Evolutionary conservation across 495 filamentous ascomycete genomes (phyloP), one percentile per base, ranked within the genome.

Genomic region (Tuber umbilicatum): DNA sequence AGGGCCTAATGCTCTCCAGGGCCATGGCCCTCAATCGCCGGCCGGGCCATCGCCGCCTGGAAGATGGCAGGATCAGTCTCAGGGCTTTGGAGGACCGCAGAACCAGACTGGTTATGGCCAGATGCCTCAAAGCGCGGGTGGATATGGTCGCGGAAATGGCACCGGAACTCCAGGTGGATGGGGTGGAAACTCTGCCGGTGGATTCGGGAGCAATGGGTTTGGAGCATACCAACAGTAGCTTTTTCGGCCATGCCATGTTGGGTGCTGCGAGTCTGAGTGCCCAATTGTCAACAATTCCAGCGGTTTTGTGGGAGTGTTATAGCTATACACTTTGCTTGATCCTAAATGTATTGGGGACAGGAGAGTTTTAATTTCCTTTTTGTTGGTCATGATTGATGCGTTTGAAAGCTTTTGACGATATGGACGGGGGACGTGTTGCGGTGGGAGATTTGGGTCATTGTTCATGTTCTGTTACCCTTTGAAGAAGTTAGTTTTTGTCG

Each of bases 91-190:
- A 70, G 87, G 89, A 81, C 86, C 86, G 69, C 86, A 85, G 70
- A 90, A 91, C 81, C 88, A 86, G 76, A 84, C 79, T 70, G 79
- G 79, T 39, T 84, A 85, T 71, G 79, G 78, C 12, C 86, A 84
- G 37, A 86, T 87, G 68, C 90, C 90, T n/a, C 90, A 87, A 64
- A 92, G 90, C 79, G 90, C 91, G 76, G 92, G 91, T 76, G 92
- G 92, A 70, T 96, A 93, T 79, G 92, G 92, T 67, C 93, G 93
- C 84, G 92, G 91, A 78, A 91, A 94, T 78, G 90, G 89, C 78
- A 87, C 89, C 74, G 88, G 91, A 75, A 90, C 89, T 80, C 85
- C 89, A 80, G 91, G 91, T 79, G 91, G 91, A 79, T 94, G 92
- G 90, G 90, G 87, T 79, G 90, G 91, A 80, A 86, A 87, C 35